Percentiles rank a stretch among this genome's conserved stretches.
These are phyloP conservation scores for Dipodascus geniculatus DNA, from an alignment of 805 yeast species.

Conservation along the genomic window DNA sequence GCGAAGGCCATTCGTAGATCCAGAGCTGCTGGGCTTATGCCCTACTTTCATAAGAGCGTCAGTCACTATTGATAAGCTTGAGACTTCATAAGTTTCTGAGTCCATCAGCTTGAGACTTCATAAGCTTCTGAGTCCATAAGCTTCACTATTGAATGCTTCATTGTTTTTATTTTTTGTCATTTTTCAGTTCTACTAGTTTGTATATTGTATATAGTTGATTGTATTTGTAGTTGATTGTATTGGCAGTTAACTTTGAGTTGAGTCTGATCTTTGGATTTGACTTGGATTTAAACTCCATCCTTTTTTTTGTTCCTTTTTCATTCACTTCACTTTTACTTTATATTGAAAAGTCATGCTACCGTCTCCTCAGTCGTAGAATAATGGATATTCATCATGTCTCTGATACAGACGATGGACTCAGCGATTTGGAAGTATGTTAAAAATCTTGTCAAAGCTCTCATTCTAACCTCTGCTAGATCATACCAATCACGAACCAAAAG, in stretches of 20 bases:
- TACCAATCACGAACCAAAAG: neutral
- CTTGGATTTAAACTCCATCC: too few species aligned
- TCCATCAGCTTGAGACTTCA: too few species aligned
- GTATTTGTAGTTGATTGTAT: neutral
- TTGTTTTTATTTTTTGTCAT: neutral
- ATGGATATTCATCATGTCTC: neutral
- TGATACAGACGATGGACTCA: neutral
- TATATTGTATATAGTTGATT: neutral
- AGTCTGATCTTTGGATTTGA: too few species aligned
- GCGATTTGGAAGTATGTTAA: neutral
- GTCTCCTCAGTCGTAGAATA: neutral
- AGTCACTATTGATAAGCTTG: neutral
- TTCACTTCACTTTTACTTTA: neutral
- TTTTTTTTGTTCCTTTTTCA: too few species aligned
- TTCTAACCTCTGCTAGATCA: neutral
- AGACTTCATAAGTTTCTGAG: too few species aligned
- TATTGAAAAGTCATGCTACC: neutral
- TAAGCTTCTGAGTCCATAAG: too few species aligned
- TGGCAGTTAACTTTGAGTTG: neutral
- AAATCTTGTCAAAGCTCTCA: neutral
- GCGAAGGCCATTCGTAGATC: slow-evolving; percentile 73
- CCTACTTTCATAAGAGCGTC: slow-evolving; percentile 46
- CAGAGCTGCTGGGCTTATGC: slow-evolving; percentile 67
- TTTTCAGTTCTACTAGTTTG: neutral
- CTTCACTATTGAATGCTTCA: too few species aligned